A percentile compares a stretch with the other conserved stretches of the same genome.
phyloP scores from a whole-genome alignment of 768 basidiomycete species.

The Sistotremastrum suecicum region DNA sequence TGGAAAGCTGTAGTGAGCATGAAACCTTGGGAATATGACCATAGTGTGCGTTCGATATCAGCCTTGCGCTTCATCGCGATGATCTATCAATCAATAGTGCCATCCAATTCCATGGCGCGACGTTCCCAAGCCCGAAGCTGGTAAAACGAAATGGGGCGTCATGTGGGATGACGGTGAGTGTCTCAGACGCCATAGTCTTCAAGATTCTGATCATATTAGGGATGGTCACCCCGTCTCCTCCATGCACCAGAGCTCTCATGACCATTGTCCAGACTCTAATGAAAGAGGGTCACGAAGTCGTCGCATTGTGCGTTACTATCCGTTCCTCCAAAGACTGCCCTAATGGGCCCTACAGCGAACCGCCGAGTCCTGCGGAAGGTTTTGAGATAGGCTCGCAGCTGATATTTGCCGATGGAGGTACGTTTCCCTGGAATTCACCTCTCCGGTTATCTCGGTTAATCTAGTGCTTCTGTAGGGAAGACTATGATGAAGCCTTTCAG shows the following conservation, averaged over 20 bases:
- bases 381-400: slow-evolving; percentile 38
- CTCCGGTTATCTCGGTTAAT: background rate
- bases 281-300: slow-evolving; percentile 33
- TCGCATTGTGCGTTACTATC: slow-evolving; percentile 31
- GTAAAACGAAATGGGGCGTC: slow-evolving; percentile 50
- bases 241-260: slow-evolving; percentile 40
- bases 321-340: background rate
- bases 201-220: slow-evolving; percentile 20
- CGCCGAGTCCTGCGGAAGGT: slow-evolving; percentile 36
- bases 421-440: background rate
- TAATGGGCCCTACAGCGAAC: slow-evolving; percentile 17
- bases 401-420: slow-evolving; percentile 36
- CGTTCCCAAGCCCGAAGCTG: slow-evolving; percentile 25
- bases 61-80: too few species aligned
- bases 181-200: too few species aligned
- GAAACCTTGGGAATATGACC: slow-evolving; percentile 57
- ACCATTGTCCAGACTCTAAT: slow-evolving; percentile 29
- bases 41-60: slow-evolving; percentile 21
- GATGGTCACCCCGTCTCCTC: slow-evolving; percentile 42
- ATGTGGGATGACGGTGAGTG: slow-evolving; percentile 52
- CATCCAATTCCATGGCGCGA: slow-evolving; percentile 22
- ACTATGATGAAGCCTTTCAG: slow-evolving; percentile 21
- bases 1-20: slow-evolving; percentile 47
- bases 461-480: slow-evolving; percentile 10
- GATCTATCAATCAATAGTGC: too few species aligned